Conservation (phyloP, 768 basidiomycete genomes). For the Auricularia auricula-judae region DNA sequence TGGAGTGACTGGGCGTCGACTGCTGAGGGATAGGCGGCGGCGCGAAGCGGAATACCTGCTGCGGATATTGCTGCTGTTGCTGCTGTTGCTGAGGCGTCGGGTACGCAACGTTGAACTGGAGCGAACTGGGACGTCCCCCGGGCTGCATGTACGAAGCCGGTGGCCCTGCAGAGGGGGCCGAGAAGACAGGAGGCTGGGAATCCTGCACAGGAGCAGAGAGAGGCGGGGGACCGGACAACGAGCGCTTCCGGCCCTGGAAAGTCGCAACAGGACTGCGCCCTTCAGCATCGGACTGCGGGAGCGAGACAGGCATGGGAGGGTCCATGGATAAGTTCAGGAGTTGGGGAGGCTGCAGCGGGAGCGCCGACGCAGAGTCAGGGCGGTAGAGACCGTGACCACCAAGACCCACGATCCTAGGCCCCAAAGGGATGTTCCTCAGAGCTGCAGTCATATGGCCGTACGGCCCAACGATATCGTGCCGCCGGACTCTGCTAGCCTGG, state of each 20-base stretch:
- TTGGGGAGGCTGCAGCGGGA: constrained; percentile 32
- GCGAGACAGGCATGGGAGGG: not conserved
- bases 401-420: constrained; percentile 6
- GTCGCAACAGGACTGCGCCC: constrained; percentile 9
- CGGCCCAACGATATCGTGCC: constrained; percentile 56
- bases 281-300: constrained; percentile 3
- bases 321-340: constrained; percentile 19
- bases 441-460: constrained; percentile 48
- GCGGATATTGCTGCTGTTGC: not conserved
- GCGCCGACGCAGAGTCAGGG: constrained; percentile 5
- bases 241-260: constrained; percentile 18
- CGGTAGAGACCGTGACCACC: constrained; percentile 1
- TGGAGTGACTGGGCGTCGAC: not conserved
- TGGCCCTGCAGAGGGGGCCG: not conserved
- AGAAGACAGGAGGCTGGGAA: not conserved
- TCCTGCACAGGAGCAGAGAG: not conserved
- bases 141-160: constrained; percentile 2
- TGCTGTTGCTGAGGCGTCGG: not conserved
- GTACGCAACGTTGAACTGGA: not conserved
- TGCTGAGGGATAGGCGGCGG: not conserved
- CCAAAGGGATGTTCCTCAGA: constrained; percentile 33
- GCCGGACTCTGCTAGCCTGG: constrained; percentile 53
- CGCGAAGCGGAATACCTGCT: not conserved
- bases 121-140: not conserved
- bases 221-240: constrained; percentile 18